A percentile compares a stretch with the other conserved stretches of the same genome.
Conservation (phyloP, 768 basidiomycete genomes). For the Cyclocybe cylindracea region DNA sequence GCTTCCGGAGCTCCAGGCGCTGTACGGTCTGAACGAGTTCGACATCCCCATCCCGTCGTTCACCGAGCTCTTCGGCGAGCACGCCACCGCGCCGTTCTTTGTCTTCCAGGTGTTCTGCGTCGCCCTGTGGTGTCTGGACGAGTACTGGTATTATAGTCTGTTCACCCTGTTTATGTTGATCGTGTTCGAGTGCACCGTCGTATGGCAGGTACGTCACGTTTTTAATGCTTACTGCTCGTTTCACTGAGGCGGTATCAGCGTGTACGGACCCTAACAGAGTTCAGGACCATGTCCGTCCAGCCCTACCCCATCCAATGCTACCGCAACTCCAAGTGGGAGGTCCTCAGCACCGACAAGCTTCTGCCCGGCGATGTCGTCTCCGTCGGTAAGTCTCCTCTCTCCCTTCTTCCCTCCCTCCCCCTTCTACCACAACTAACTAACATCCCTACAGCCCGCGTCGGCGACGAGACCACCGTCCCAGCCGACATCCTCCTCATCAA, state of each 20-base stretch:
- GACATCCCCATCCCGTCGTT: constrained; percentile 97
- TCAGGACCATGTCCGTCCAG: constrained; percentile 93
- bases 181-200: constrained; percentile 98
- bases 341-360: constrained; percentile 81
- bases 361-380: constrained; percentile 92
- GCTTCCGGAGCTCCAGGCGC: constrained; percentile 51
- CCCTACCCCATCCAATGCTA: constrained; percentile 87
- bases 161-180: constrained; percentile 99
- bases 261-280: constrained; percentile 90
- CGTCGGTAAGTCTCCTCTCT: constrained; percentile 45
- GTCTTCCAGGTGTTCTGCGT: constrained; percentile 99
- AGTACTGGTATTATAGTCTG: constrained; percentile 98
- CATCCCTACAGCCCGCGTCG: constrained; percentile 51
- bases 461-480: constrained; percentile 85
- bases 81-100: constrained; percentile 98
- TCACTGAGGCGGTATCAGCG: constrained; percentile 51
- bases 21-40: constrained; percentile 95
- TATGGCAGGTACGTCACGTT: constrained; percentile 80
- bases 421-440: neutral
- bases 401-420: constrained; percentile 1
- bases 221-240: neutral
- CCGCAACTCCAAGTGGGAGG: constrained; percentile 79
- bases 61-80: constrained; percentile 87
- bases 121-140: constrained; percentile 95
- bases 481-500: constrained; percentile 92